Evolutionary conservation across 176 grass and related monocot species (phyloP), one percentile per base, ranked within the genome.

Genomic region (Ensete glaucum): DNA sequence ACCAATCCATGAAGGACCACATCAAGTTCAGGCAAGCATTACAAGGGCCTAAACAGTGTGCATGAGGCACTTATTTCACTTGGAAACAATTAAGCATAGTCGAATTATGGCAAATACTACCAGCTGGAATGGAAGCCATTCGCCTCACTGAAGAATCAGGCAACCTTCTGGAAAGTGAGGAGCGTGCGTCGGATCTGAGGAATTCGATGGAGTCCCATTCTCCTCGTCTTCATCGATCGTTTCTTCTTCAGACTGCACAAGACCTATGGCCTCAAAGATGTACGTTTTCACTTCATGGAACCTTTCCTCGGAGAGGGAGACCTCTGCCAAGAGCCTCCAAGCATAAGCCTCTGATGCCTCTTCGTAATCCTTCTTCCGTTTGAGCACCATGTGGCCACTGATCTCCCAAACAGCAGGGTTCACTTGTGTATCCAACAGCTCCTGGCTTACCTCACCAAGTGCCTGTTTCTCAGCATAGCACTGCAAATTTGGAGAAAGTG

Each of bases 341-440:
- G 57, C 74, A 64, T 76, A 63, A 17, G 20, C 57, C 29, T 76
- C 74, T 63, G 74, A 63, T 76, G 58, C 34, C 27, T 64, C 74
- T 76, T 76, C 74, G 2, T 50, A 76, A 14, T 76, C 74, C 26
- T 76, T 64, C 59, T 64, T 64, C 43, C 74, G 74, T 15, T 76
- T 76, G 12, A 64, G 74, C 17, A 76, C 74, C 58, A 76, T 64
- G 54, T 64, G 74, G 3, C 74, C 74, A 25, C 58, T 76, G 34
- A 76, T 76, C 74, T 64, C 74, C 74, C 58, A 76, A 9, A 24
- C 74, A 23, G 58, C 74, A 51, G 74, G 58, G 58, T 76, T 76
- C 48, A 76, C 74, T 63, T 52, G 74, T 63, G 74, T 63, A 20
- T 76, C 57, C 14, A 76, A 22, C 6, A 63, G 9, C 57, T 76